A percentile compares a stretch with the other conserved stretches of the same genome.
These are phyloP conservation scores for Pseudognaphalium luteoalbum DNA, from an alignment of 129 eudicot genomes.

Conservation along the genomic window DNA sequence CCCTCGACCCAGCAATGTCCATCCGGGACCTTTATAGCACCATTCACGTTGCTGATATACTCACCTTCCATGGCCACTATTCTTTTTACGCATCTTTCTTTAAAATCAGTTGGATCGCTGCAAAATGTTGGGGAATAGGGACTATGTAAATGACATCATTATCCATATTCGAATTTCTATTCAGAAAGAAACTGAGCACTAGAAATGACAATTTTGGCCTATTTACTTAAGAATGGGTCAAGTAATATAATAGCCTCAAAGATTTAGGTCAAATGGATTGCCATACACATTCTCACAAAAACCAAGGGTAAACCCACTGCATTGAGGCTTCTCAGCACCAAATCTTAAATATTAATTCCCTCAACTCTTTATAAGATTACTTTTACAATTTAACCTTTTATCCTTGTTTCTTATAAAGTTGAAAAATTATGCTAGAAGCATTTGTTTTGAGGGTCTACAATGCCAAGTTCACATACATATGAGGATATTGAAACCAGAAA, in stretches of 20 bases:
- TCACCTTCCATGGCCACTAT: constrained; percentile 85
- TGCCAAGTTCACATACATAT: background rate
- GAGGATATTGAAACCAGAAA: background rate
- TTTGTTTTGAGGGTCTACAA: too few species aligned
- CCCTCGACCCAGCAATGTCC: constrained; percentile 99
- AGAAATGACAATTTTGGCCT: background rate
- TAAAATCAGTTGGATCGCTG: constrained; percentile 79
- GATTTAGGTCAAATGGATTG: too few species aligned
- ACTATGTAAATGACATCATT: background rate
- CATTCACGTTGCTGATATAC: constrained; percentile 50
- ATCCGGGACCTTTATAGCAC: constrained; percentile 65
- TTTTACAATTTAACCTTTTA: too few species aligned
- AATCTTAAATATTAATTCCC: too few species aligned
- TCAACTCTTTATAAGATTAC: too few species aligned
- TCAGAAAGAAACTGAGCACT: background rate
- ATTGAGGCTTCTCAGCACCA: background rate
- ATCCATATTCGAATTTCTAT: background rate
- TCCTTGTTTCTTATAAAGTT: background rate
- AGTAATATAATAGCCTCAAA: too few species aligned
- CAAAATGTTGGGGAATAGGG: constrained; percentile 5
- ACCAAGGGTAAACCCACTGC: background rate
- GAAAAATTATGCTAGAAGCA: background rate
- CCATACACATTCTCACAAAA: too few species aligned
- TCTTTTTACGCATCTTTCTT: constrained; percentile 73
- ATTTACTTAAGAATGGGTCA: background rate